phyloP scores from a whole-genome alignment of 768 basidiomycete species.

The Hygrophorus pudorinus region DNA sequence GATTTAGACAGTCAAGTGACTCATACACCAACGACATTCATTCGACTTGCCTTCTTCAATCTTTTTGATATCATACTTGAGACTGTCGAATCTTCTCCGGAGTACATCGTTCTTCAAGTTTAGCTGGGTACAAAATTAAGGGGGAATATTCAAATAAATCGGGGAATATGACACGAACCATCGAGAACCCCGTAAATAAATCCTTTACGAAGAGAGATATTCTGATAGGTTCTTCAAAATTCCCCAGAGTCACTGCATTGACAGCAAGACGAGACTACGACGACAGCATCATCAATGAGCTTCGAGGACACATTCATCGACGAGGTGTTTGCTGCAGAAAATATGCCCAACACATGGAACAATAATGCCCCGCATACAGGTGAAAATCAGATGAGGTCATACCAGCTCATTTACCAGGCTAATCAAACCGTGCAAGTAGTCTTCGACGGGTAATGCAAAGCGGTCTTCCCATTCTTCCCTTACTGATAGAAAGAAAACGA shows the following conservation, averaged over 20 bases:
- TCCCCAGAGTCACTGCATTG: slow-evolving; percentile 73
- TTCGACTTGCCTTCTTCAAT: slow-evolving; percentile 65
- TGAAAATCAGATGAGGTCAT: slow-evolving; percentile 14
- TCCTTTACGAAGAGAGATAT: slow-evolving; percentile 78
- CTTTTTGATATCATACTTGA: slow-evolving; percentile 84
- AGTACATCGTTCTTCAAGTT: slow-evolving; percentile 76
- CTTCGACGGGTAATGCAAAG: slow-evolving; percentile 56
- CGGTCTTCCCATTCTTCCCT: slow-evolving; percentile 61
- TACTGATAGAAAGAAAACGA: slow-evolving; percentile 32
- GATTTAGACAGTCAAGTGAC: slow-evolving; percentile 2
- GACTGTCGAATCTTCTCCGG: slow-evolving; percentile 66
- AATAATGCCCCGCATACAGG: not conserved
- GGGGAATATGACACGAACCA: slow-evolving; percentile 34
- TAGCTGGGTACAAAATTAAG: slow-evolving; percentile 31
- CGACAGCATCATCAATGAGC: not conserved
- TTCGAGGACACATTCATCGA: not conserved
- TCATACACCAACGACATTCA: not conserved
- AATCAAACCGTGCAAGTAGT: slow-evolving; percentile 76
- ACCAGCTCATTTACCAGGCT: slow-evolving; percentile 75
- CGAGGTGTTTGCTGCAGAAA: not conserved
- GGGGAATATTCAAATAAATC: not conserved
- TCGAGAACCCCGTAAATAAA: slow-evolving; percentile 73
- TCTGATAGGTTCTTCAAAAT: slow-evolving; percentile 69
- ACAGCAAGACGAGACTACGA: slow-evolving; percentile 66
- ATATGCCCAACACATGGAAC: not conserved